phyloP scores from a whole-genome alignment of 2,329 filamentous ascomycete species.

The Seiridium cupressi region DNA sequence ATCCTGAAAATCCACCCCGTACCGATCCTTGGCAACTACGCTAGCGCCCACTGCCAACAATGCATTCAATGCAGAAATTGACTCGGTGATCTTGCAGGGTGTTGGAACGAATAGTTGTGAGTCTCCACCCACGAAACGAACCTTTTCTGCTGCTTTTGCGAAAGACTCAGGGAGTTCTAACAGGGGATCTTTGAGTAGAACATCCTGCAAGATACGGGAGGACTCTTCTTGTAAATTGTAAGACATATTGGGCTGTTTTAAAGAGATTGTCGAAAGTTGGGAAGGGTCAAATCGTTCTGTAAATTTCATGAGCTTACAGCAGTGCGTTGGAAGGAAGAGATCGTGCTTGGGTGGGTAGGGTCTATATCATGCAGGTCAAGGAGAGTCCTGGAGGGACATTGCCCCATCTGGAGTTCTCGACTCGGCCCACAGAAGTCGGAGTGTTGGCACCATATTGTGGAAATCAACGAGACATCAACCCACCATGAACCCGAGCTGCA shows the following conservation, averaged over 20 bases:
- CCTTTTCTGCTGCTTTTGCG: conserved; percentile 15
- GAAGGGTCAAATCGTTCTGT: too few species aligned
- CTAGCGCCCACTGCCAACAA: conserved; percentile 26
- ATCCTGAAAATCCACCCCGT: conserved; percentile 14
- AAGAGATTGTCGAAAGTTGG: not conserved
- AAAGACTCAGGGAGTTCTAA: conserved; percentile 21
- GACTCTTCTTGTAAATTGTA: not conserved
- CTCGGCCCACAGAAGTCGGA: too few species aligned
- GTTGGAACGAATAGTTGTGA: conserved; percentile 24
- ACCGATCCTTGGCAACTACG: conserved; percentile 19
- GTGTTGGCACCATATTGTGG: too few species aligned
- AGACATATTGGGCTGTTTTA: not conserved
- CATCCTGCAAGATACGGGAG: not conserved
- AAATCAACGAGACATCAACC: too few species aligned
- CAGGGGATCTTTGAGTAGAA: not conserved
- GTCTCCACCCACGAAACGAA: conserved; percentile 21
- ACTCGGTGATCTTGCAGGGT: conserved; percentile 26
- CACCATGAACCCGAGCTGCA: too few species aligned
- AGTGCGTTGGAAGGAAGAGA: too few species aligned
- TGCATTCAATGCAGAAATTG: conserved; percentile 26
- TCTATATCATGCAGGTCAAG: too few species aligned
- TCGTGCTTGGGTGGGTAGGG: too few species aligned
- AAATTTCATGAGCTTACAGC: too few species aligned
- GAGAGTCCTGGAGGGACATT: too few species aligned
- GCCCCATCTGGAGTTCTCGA: too few species aligned